These are phyloP conservation scores for Coniochaeta sp. DNA, from an alignment of 2,329 filamentous ascomycete genomes.

Conservation along the genomic window DNA sequence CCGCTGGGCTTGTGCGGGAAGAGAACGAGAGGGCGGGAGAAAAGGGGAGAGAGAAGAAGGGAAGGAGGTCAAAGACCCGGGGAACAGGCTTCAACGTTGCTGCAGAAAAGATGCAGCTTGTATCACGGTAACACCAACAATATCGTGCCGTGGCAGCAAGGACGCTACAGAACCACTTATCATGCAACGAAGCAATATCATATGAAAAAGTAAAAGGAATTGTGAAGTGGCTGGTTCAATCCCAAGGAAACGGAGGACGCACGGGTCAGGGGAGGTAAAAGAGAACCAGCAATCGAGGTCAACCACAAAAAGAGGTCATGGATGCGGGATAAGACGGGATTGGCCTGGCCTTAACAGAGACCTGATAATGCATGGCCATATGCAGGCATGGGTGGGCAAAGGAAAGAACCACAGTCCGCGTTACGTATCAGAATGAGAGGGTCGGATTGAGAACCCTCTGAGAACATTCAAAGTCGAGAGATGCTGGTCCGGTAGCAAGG, in stretches of 20 bases:
- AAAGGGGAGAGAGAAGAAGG: neutral
- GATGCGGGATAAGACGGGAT: neutral
- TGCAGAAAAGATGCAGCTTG: neutral
- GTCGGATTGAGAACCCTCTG: neutral
- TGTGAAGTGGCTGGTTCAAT: neutral
- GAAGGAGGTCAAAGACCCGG: neutral
- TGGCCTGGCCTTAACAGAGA: neutral
- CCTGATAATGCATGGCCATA: neutral
- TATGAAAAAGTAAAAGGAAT: neutral
- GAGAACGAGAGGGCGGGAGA: neutral
- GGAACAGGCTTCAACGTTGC: neutral
- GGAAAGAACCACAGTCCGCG: neutral
- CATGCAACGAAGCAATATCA: neutral
- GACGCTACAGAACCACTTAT: neutral
- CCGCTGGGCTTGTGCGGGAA: neutral
- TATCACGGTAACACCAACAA: neutral
- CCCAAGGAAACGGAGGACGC: neutral
- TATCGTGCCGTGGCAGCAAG: neutral
- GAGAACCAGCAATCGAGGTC: neutral
- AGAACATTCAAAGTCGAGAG: neutral
- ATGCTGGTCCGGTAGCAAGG: neutral
- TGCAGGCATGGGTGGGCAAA: neutral
- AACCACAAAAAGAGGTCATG: neutral
- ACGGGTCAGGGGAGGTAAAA: neutral
- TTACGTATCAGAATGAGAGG: neutral